These are phyloP conservation scores for Coemansia sp. DNA, from an alignment of 192 early-diverging fungal species.

Conservation along the genomic window DNA sequence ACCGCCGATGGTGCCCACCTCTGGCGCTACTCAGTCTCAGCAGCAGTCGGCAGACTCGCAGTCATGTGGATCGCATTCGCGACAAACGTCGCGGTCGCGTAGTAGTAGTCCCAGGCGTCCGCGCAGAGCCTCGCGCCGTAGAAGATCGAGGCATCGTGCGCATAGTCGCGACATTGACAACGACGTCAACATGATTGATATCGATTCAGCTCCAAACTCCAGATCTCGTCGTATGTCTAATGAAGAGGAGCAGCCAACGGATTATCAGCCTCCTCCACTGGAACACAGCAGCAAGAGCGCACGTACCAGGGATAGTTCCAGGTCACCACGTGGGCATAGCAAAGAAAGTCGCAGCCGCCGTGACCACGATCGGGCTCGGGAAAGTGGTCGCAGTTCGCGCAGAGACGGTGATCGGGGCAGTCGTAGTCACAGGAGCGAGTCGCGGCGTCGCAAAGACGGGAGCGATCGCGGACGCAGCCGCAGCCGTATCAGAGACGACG, in stretches of 20 bases:
- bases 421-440: conserved; percentile 5
- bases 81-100: conserved; percentile 1
- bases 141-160: neutral
- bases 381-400: neutral
- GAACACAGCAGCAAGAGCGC: neutral
- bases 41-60: neutral
- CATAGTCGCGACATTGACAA: conserved; percentile 1
- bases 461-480: conserved; percentile 5
- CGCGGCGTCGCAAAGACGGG: conserved; percentile 7
- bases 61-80: conserved; percentile 2
- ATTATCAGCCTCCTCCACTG: conserved; percentile 15
- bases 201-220: no score
- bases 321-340: neutral
- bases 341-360: conserved; percentile 3
- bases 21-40: neutral
- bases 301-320: neutral
- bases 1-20: neutral
- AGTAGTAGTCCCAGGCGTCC: conserved; percentile 14
- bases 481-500: conserved; percentile 8
- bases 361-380: neutral
- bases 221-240: no score
- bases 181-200: conserved; percentile 8
- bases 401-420: conserved; percentile 5
- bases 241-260: neutral
- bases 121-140: conserved; percentile 4